Evolutionary conservation across 2,329 filamentous ascomycete species (phyloP).

Genomic region (Graphiopsis chlorocephala): DNA sequence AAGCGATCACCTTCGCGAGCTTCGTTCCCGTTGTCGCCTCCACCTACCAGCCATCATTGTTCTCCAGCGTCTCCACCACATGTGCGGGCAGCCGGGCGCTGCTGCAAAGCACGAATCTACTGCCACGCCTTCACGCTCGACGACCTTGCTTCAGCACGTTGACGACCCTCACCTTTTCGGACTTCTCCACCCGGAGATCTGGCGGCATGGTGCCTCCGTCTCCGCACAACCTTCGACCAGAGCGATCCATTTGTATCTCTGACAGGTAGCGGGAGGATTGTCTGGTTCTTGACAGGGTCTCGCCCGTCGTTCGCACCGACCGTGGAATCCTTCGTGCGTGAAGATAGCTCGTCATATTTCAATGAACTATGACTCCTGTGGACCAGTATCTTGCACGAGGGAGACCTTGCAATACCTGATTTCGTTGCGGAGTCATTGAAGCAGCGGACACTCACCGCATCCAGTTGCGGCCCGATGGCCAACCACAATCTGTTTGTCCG

Average conservation of each 20-base stretch:
- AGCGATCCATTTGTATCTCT: not conserved
- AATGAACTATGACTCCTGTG: not conserved
- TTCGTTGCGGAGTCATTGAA: not conserved
- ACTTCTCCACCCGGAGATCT: conserved; percentile 1
- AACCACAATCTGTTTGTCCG: conserved; percentile 3
- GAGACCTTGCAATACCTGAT: not conserved
- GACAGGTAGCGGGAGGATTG: conserved; percentile 13
- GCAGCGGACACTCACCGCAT: conserved; percentile 2
- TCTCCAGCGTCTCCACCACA: not conserved
- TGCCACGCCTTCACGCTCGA: not conserved
- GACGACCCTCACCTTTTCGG: not conserved
- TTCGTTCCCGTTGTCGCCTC: not conserved
- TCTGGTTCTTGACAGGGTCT: not conserved
- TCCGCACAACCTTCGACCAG: not conserved
- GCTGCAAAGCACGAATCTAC: conserved; percentile 7
- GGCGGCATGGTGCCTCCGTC: not conserved
- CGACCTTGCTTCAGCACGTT: conserved; percentile 11
- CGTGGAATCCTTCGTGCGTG: not conserved
- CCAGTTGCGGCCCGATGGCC: conserved; percentile 7
- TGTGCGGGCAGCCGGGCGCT: not conserved
- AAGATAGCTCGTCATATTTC: not conserved
- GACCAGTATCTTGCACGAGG: not conserved
- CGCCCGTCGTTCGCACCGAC: not conserved
- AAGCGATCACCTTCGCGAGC: conserved; percentile 9
- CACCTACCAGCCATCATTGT: conserved; percentile 7